Base-by-base conservation (phyloP, 768 basidiomycete genomes). In the Lactifluus hygrophoroides region DNA sequence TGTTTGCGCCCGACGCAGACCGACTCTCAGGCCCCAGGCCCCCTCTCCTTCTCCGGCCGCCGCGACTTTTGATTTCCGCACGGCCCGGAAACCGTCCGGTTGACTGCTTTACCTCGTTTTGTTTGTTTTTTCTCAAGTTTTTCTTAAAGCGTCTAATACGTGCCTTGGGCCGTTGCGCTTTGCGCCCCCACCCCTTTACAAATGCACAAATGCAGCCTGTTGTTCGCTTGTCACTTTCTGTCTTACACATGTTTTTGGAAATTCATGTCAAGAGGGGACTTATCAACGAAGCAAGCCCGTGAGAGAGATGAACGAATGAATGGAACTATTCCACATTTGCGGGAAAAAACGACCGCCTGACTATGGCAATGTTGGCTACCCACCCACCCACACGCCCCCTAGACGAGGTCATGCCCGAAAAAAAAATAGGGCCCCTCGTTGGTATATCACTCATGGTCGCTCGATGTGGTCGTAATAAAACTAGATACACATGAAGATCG, bases 381-480 rank as follows among this genome's bases (percentile, higher is more conserved):
- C 13, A 38, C 38, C 6, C 9, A 38, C 32, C 9, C 51, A 8
- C 21, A 44, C 10, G 32, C 28, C 51, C 16, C 50, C 47, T 40
- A 30, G 42, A 46, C 25, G 14, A 42, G 58, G 52, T 27, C 27
- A 35, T 27, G 60, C 61, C 53, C 30, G 51, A 21, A 48, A 35
- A 58, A 58, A 40, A 37, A 58, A 54, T 44, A 44, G 59, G 51
- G 46, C 51, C 61, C n/a, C 34, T 47, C 35, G 25, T 13, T 49
- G 28, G 46, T 49, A 54, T 42, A 58, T 17, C 16, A n/a, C 40
- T 45, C 34, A 51, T 21, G 23, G 42, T 30, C 10, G 53, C 21
- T 32, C 27, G 48, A 44, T 46, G 43, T 34, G 32, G 5, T 35
- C 45, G 42, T 28, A 55, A 19, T 48, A 11, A 45, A 60, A 34